Percentiles rank a stretch among this genome's conserved stretches.
phyloP scores from a whole-genome alignment of 2,329 filamentous ascomycete genomes.

The Stromatinia cepivora region DNA sequence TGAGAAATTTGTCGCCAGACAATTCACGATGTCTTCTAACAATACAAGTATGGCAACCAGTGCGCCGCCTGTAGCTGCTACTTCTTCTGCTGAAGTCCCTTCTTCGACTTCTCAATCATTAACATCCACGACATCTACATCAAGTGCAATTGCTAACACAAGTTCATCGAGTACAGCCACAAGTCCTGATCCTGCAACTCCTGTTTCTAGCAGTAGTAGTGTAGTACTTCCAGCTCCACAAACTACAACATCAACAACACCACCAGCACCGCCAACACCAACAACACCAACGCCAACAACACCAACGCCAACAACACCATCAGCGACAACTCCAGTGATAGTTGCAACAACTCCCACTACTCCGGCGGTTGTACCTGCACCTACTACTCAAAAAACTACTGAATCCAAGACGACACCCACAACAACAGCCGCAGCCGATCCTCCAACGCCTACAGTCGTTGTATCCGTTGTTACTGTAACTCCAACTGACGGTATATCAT shows the following conservation, averaged over 20 bases:
- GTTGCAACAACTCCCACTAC: slow-evolving; percentile 24
- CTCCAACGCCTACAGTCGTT: slow-evolving; percentile 30
- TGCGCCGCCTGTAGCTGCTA: slow-evolving; percentile 23
- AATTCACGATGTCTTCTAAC: slow-evolving; percentile 37
- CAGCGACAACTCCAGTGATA: slow-evolving; percentile 26
- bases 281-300: slow-evolving; percentile 26
- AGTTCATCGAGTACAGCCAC: slow-evolving; percentile 33
- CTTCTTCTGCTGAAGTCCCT: slow-evolving; percentile 24
- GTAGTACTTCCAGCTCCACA: slow-evolving; percentile 19
- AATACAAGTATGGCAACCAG: slow-evolving; percentile 36
- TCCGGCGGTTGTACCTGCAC: slow-evolving; percentile 23
- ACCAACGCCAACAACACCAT: slow-evolving; percentile 18
- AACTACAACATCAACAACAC: slow-evolving; percentile 21
- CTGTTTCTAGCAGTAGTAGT: slow-evolving; percentile 17
- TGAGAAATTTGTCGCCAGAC: slow-evolving; percentile 28
- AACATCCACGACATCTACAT: slow-evolving; percentile 9
- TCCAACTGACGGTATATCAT: slow-evolving; percentile 7
- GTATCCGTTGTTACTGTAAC: slow-evolving; percentile 17
- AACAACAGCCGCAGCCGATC: slow-evolving; percentile 24
- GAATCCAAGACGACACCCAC: slow-evolving; percentile 35
- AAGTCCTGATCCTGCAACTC: slow-evolving; percentile 21
- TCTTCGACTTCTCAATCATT: slow-evolving; percentile 27
- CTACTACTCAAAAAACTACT: slow-evolving; percentile 27
- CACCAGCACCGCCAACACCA: slow-evolving; percentile 28
- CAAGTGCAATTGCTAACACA: slow-evolving; percentile 38